A percentile compares a stretch with the other conserved stretches of the same genome.
Conservation (phyloP, 2,329 filamentous ascomycete genomes). For the Pseudogymnoascus pannorum region DNA sequence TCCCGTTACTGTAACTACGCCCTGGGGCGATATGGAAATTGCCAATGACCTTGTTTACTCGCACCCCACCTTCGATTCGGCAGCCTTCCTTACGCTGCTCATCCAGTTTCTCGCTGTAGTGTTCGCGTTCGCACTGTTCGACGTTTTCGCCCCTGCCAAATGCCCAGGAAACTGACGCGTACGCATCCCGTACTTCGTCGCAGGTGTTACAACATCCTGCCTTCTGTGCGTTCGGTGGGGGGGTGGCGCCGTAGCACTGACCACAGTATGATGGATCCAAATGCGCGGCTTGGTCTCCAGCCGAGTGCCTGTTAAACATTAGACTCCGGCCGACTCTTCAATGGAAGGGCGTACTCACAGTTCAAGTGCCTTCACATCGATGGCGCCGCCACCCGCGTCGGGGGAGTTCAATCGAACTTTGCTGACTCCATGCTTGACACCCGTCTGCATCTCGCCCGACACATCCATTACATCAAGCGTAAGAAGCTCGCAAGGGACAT, state of each 20-base stretch:
- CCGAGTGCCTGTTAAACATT: constrained; percentile 46
- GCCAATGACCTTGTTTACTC: constrained; percentile 96
- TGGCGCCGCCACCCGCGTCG: constrained; percentile 66
- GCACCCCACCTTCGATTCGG: constrained; percentile 82
- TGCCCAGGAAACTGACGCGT: constrained; percentile 82
- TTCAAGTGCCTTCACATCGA: constrained; percentile 61
- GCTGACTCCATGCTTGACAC: constrained; percentile 83
- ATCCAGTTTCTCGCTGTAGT: constrained; percentile 84
- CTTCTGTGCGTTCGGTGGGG: constrained; percentile 66
- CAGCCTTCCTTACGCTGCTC: constrained; percentile 87
- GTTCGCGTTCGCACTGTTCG: constrained; percentile 91
- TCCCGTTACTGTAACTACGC: constrained; percentile 90
- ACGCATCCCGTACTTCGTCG: constrained; percentile 92
- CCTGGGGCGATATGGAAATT: constrained; percentile 98
- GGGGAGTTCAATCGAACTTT: constrained; percentile 75
- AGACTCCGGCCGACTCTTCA: constrained; percentile 16
- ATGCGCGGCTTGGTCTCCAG: constrained; percentile 64
- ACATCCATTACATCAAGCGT: constrained; percentile 99
- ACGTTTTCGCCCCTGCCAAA: constrained; percentile 89
- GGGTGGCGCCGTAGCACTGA: constrained; percentile 76
- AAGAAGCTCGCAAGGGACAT: constrained; percentile 86
- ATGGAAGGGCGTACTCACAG: constrained; percentile 43
- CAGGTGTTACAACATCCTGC: constrained; percentile 94
- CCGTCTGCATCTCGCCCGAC: constrained; percentile 91
- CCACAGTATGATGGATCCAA: constrained; percentile 91